Evolutionary conservation across 805 yeast species (phyloP).

Genomic region (Novakomyces olei): DNA sequence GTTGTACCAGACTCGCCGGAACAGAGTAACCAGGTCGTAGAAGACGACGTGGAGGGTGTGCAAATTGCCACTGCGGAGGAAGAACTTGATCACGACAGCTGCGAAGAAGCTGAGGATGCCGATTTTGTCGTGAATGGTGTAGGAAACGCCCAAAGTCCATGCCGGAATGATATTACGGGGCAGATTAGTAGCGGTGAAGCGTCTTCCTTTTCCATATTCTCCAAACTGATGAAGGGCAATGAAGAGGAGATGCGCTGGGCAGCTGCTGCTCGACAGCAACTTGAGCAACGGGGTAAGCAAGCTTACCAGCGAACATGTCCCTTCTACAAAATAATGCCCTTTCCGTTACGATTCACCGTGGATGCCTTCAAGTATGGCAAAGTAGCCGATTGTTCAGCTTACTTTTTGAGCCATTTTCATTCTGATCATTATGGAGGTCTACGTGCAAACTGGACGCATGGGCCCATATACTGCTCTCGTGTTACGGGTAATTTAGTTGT

Average conservation of each 20-base stretch:
- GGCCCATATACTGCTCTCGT: constrained; percentile 47
- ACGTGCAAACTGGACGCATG: constrained; percentile 51
- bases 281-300: background rate
- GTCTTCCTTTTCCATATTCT: no score
- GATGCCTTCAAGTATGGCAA: constrained; percentile 19
- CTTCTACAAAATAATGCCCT: constrained; percentile 15
- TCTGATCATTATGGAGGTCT: constrained; percentile 87
- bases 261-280: background rate
- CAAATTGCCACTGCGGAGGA: constrained; percentile 1
- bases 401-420: constrained; percentile 47
- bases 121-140: background rate
- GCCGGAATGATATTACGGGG: background rate
- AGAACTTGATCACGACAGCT: background rate
- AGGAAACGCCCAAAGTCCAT: background rate
- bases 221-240: constrained; percentile 1
- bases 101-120: background rate
- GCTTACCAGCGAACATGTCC: constrained; percentile 10
- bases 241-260: constrained; percentile 2
- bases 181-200: no score
- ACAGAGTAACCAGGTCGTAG: no score
- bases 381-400: constrained; percentile 14
- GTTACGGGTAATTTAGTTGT: constrained; percentile 40
- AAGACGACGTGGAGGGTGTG: no score
- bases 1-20: no score
- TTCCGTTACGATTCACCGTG: constrained; percentile 16